These are phyloP conservation scores for Sporothrix variecibatus DNA, from an alignment of 2,329 filamentous ascomycete species.

Conservation along the genomic window DNA sequence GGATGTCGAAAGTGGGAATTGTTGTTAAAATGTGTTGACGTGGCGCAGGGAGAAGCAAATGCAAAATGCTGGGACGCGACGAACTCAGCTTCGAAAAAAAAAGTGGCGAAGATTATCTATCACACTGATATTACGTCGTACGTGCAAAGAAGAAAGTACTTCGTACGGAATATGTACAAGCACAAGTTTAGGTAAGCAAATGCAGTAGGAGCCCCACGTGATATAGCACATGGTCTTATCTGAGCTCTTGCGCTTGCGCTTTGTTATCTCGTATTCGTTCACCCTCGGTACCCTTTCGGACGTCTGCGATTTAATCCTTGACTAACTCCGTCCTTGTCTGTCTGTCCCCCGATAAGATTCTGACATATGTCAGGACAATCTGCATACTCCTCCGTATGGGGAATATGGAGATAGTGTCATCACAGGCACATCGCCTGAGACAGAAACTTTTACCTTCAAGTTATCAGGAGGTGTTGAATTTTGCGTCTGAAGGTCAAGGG, in stretches of 20 bases:
- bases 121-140: neutral
- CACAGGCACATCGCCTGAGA: too few relatives aligned
- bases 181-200: neutral
- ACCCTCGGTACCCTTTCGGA: neutral
- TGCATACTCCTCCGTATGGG: neutral
- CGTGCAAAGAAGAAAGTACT: neutral
- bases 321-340: neutral
- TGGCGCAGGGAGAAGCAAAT: neutral
- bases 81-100: neutral
- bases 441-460: too few relatives aligned
- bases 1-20: neutral
- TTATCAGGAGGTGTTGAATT: too few relatives aligned
- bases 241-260: too few relatives aligned
- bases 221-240: neutral
- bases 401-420: too few relatives aligned
- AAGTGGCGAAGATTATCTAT: conserved; percentile 18
- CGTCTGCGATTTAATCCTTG: neutral
- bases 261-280: neutral
- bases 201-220: neutral
- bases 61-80: neutral
- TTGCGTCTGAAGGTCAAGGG: too few relatives aligned
- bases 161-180: too few relatives aligned
- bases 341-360: neutral
- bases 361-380: neutral
- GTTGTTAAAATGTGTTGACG: neutral